Conservation (phyloP, 495 filamentous ascomycete species). For the Talaromyces stipitatus region DNA sequence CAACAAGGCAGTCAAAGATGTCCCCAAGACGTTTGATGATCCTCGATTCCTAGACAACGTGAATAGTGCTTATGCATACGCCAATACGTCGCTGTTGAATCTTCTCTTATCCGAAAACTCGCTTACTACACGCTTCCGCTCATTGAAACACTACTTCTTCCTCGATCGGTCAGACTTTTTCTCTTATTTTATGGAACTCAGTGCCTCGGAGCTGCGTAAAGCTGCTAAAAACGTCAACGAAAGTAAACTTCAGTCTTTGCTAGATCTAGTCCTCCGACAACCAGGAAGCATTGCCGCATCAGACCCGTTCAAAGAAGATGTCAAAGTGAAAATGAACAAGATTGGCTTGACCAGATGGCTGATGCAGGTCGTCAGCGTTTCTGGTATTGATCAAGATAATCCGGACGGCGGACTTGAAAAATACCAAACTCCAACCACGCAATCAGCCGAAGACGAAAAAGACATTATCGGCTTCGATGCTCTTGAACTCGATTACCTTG, state of each 20-base stretch:
- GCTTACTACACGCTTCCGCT: conserved; percentile 75
- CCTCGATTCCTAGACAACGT: conserved; percentile 87
- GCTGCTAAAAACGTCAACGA: conserved; percentile 82
- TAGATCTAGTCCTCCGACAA: conserved; percentile 90
- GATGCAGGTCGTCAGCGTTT: conserved; percentile 92
- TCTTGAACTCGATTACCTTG: conserved; percentile 84
- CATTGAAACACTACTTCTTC: conserved; percentile 98
- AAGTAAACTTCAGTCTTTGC: conserved; percentile 83
- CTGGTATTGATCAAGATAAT: conserved; percentile 81
- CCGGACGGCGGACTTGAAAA: conserved; percentile 47
- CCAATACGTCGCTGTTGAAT: conserved; percentile 87
- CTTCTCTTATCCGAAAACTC: conserved; percentile 88
- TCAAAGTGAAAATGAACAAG: conserved; percentile 96
- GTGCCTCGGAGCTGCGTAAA: conserved; percentile 79
- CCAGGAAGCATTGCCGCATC: conserved; percentile 89
- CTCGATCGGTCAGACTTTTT: conserved; percentile 97
- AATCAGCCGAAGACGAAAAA: conserved; percentile 64
- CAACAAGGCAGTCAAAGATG: conserved; percentile 79
- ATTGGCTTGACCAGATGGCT: conserved; percentile 84
- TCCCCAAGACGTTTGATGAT: conserved; percentile 89
- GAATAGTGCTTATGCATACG: conserved; percentile 87
- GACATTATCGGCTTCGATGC: conserved; percentile 84
- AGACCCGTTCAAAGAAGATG: conserved; percentile 96
- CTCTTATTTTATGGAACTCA: conserved; percentile 90
- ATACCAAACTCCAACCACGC: conserved; percentile 44